These are phyloP conservation scores for Aspergillus floridensis DNA, from an alignment of 2,329 filamentous ascomycete genomes.

Conservation along the genomic window DNA sequence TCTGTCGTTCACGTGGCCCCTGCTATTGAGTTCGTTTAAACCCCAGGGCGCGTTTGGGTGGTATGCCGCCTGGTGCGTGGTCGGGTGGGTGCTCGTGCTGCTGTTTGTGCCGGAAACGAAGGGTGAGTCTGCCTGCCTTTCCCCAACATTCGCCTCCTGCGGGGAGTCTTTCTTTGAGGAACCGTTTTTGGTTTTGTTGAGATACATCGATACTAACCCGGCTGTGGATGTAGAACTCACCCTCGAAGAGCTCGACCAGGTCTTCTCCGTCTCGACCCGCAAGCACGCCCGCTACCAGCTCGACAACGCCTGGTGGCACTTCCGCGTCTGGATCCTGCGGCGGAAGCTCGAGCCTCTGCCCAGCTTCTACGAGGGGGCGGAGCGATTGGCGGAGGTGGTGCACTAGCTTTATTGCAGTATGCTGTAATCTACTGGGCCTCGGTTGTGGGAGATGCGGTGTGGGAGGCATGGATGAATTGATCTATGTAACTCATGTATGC, in stretches of 20 bases:
- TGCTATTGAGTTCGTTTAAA: slow-evolving; percentile 48
- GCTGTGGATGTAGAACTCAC: slow-evolving; percentile 31
- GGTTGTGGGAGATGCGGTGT: too few relatives aligned
- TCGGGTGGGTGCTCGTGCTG: slow-evolving; percentile 53
- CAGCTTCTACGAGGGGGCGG: slow-evolving; percentile 33
- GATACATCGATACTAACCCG: slow-evolving; percentile 10
- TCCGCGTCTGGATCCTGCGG: slow-evolving; percentile 39
- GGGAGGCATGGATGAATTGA: too few relatives aligned
- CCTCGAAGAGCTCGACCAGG: slow-evolving; percentile 50
- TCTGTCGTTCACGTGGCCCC: slow-evolving; percentile 54
- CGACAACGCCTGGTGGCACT: slow-evolving; percentile 40
- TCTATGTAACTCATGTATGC: too few relatives aligned
- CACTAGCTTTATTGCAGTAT: not conserved
- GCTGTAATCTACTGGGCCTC: too few relatives aligned
- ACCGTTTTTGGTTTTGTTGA: too few relatives aligned
- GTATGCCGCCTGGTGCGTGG: slow-evolving; percentile 57
- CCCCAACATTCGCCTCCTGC: too few relatives aligned
- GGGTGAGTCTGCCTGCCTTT: slow-evolving; percentile 19
- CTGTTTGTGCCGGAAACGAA: slow-evolving; percentile 54
- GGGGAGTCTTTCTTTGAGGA: too few relatives aligned
- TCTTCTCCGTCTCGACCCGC: slow-evolving; percentile 52
- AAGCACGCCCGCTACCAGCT: slow-evolving; percentile 43
- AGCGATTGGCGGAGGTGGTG: slow-evolving; percentile 19
- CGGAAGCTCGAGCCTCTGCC: slow-evolving; percentile 20
- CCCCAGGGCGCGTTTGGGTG: slow-evolving; percentile 56